Evolutionary conservation across 192 early-diverging fungal species (phyloP), one percentile per base, ranked within the genome.

Genomic region (Backusella macrospora): DNA sequence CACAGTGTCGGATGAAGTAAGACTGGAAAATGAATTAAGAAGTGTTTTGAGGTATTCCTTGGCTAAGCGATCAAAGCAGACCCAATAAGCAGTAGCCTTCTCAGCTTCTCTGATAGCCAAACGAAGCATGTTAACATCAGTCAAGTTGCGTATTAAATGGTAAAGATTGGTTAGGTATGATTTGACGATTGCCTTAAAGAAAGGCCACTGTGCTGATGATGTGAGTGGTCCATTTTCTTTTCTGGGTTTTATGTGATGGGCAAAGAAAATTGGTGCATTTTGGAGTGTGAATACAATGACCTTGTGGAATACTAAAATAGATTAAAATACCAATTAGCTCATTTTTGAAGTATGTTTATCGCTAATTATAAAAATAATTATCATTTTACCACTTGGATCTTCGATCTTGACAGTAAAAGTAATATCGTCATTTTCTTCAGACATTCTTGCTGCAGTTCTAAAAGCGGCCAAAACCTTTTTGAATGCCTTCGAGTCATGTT

Each of bases 41-140:
- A 91, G 62, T 67, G 83, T 76, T 77, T 92, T 92, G 69, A 97
- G 82, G n/a, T 93, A 92, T 29, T 95, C 94, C 73, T 93, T 95
- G 15, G 91, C 86, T 43, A 89, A 81, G 76, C 92, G 92, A 26
- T 89, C 88, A 81, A 96, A 96, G 66, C 92, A 93, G 21, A 85
- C 89, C 80, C 94, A 92, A 80, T 95, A 97, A 26, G 84, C 82
- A 34, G 90, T 86, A 59, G 84, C 79, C 62, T 89, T 86, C 78
- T 96, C 92, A 14, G 91, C 89, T 77, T 97, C 91, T 68, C 93
- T 90, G 52, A 98, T 79, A 23, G 96, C 83, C 78, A 95, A 94
- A 75, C 90, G 90, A 45, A 94, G 83, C 90, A 98, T 95, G 59
- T 87, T 87, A 45, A 88, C 69, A 66, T 96, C 94, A 48, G 96